phyloP scores from a whole-genome alignment of 2,329 filamentous ascomycete species.

The Mycocentrospora acerina region DNA sequence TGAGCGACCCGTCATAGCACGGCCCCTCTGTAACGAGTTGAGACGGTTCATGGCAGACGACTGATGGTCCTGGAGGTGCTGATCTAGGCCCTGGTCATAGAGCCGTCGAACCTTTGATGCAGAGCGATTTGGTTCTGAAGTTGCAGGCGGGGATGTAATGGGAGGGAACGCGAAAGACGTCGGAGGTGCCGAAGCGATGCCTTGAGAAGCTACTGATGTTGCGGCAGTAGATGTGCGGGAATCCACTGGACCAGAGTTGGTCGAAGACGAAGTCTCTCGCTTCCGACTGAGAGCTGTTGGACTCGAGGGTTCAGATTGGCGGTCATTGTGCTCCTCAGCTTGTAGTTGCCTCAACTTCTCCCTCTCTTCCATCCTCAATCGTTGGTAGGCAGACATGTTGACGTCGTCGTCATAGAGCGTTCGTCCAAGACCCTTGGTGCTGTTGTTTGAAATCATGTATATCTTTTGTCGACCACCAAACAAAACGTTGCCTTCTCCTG shows the following conservation, averaged over 20 bases:
- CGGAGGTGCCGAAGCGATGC: constrained; percentile 38
- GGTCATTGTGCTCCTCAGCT: constrained; percentile 40
- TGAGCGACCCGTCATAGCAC: constrained; percentile 51
- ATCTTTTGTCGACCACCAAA: constrained; percentile 97
- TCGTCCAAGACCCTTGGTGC: constrained; percentile 53
- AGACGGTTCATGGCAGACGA: constrained; percentile 74
- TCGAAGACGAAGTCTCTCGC: constrained; percentile 82
- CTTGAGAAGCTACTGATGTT: constrained; percentile 81
- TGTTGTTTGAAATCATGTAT: constrained; percentile 70
- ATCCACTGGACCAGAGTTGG: constrained; percentile 69
- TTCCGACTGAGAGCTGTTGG: constrained; percentile 67
- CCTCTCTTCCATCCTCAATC: constrained; percentile 60
- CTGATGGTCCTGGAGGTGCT: constrained; percentile 80
- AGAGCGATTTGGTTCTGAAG: constrained; percentile 59
- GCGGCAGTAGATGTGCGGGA: constrained; percentile 78
- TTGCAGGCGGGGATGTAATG: constrained; percentile 26
- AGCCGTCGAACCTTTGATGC: constrained; percentile 72
- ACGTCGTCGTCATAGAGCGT: constrained; percentile 87
- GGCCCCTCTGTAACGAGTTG: constrained; percentile 71
- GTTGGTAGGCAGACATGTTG: constrained; percentile 79
- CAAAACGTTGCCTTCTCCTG: constrained; percentile 84
- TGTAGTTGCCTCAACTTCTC: constrained; percentile 43
- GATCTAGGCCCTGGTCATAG: constrained; percentile 80
- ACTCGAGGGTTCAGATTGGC: constrained; percentile 50
- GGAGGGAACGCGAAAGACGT: constrained; percentile 31